Conservation (phyloP, 768 basidiomycete genomes). For the Hygrophoropsis aurantiaca region DNA sequence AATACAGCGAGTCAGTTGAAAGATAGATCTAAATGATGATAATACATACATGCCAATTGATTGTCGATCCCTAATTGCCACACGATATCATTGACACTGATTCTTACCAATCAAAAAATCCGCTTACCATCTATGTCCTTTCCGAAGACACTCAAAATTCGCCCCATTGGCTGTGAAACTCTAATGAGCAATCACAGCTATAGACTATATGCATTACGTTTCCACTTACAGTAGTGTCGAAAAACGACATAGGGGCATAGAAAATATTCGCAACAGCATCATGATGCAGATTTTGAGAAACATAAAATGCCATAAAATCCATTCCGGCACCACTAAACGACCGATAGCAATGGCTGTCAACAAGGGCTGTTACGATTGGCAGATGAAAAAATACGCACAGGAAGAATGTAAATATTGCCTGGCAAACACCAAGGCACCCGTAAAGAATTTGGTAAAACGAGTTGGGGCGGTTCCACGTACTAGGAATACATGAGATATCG, state of each 20-base stretch:
- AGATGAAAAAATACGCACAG: conserved; percentile 37
- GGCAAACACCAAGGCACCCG: conserved; percentile 57
- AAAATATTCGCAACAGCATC: conserved; percentile 56
- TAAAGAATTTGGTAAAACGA: conserved; percentile 68
- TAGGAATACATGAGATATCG: conserved; percentile 15
- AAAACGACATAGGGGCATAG: conserved; percentile 75
- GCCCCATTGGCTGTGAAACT: conserved; percentile 49
- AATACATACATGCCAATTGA: conserved; percentile 49
- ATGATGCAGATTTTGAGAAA: conserved; percentile 63
- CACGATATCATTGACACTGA: background rate
- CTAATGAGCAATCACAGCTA: background rate
- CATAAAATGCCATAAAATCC: conserved; percentile 57
- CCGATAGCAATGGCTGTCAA: no score
- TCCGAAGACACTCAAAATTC: conserved; percentile 61
- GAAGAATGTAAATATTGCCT: conserved; percentile 57
- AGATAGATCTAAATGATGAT: background rate
- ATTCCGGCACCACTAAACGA: conserved; percentile 46
- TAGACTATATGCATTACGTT: background rate
- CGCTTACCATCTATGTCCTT: conserved; percentile 62
- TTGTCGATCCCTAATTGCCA: conserved; percentile 51
- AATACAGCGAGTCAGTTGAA: background rate
- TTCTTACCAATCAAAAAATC: background rate
- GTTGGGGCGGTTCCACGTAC: conserved; percentile 46
- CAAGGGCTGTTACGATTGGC: background rate
- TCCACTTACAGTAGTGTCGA: conserved; percentile 60